These are phyloP conservation scores for Plasmodium gonderi DNA, from an alignment of 169 alveolate genomes.

Conservation along the genomic window DNA sequence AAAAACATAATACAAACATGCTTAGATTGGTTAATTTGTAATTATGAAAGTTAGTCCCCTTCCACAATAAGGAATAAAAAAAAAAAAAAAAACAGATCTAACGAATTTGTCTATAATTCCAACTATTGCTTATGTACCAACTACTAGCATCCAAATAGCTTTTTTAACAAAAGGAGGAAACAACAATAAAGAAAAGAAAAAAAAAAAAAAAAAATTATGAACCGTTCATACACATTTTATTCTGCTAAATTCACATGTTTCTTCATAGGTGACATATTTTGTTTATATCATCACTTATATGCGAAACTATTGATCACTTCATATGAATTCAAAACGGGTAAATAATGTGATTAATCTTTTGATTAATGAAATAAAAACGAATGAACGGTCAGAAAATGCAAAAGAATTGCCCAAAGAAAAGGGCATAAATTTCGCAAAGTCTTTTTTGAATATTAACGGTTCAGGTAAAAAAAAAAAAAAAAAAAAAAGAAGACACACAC, in stretches of 20 bases:
- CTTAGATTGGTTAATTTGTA: no score
- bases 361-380: slow-evolving; percentile 66
- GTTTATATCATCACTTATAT: background rate
- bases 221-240: background rate
- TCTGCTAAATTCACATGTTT: background rate
- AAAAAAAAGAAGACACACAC: background rate
- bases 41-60: background rate
- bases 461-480: slow-evolving; percentile 32
- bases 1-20: no score
- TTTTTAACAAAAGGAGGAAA: no score
- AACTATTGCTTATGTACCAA: background rate
- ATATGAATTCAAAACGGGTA: slow-evolving; percentile 42
- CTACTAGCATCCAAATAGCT: background rate
- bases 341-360: slow-evolving; percentile 65
- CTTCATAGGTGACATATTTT: background rate
- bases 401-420: slow-evolving; percentile 28
- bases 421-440: slow-evolving; percentile 64
- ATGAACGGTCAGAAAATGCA: slow-evolving; percentile 43
- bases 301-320: background rate
- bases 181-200: no score
- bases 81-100: background rate
- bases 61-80: background rate
- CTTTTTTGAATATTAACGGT: slow-evolving; percentile 62
- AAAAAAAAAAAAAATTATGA: slow-evolving; percentile 1
- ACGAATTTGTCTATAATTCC: background rate